Base-by-base conservation (phyloP, 2,329 filamentous ascomycete genomes). In the Akanthomyces lecanii region DNA sequence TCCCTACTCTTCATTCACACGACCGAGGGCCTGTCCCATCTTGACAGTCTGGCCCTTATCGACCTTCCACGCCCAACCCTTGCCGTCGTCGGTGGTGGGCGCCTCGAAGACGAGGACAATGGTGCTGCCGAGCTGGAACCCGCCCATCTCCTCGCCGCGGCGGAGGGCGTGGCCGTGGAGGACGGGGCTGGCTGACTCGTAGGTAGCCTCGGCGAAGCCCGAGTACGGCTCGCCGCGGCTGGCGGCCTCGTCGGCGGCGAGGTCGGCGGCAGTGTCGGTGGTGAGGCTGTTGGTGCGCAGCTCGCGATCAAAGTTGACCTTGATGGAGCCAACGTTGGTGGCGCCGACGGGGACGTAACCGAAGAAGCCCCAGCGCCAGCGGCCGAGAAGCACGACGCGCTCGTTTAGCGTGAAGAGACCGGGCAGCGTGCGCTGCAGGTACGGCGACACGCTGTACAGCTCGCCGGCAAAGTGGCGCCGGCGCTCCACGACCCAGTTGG, bases 291-390 rank as follows among this genome's bases (percentile, higher is more conserved):
- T 99, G 58, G 96, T 96, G 66, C 94, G 89, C 65, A 99, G 81
- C 77, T 99, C 95, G 64, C 88, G 83, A 77, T 99, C 96, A 75
- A 99, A 99, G 78, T 99, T 97, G 79, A 99, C 86, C 73, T 91
- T 90, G 78, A 99, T 98, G 64, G 91, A 96, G 62, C 95, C 95
- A 51, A 99, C 95, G 71, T 99, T 99, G 25, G 95, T 99, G 8
- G 95, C 95, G 66, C 95, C 95, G 40, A 99, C 95, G 16, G 96
- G 93, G 0, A 92, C 94, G 78, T 92, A 97, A 68, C 89, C 90
- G 81, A 99, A 99, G 84, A 99, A 98, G 21, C 95, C 95, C 85
- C 92, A 96, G 62, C 93, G 89, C 95, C 95, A 99, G 64, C 92
- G 85, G 21, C 95, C 95, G 1, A 99, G 83, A 0, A 99, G 85